A percentile compares a stretch with the other conserved stretches of the same genome.
Conservation (phyloP, 257 asterid genomes). For the Solanum piurae region DNA sequence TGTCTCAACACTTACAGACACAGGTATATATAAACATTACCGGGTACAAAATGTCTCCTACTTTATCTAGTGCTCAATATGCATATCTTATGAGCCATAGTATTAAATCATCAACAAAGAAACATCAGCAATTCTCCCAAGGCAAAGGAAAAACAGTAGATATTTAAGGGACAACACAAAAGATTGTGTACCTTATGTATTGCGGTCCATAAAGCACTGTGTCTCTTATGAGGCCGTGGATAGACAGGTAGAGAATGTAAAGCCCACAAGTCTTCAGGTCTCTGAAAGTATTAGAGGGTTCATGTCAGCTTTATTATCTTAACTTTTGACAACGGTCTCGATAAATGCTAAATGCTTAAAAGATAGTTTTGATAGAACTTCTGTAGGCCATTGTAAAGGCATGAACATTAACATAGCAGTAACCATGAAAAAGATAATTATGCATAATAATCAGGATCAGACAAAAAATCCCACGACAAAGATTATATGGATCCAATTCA, state of each 20-base stretch:
- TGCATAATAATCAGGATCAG: background rate
- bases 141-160: background rate
- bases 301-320: conserved; percentile 19
- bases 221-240: conserved; percentile 78
- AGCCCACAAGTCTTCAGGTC: conserved; percentile 92
- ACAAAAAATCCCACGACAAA: background rate
- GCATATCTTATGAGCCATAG: background rate
- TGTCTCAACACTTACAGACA: background rate
- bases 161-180: background rate
- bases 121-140: background rate
- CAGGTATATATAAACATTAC: background rate
- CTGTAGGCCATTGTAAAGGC: background rate
- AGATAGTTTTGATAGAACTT: background rate
- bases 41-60: background rate
- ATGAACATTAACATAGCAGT: background rate
- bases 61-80: background rate
- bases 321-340: conserved; percentile 3
- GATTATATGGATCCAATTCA: conserved; percentile 6
- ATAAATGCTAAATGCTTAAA: background rate
- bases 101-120: background rate
- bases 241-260: conserved; percentile 73
- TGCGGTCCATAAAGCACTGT: conserved; percentile 55
- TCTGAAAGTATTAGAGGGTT: conserved; percentile 39
- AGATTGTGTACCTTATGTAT: conserved; percentile 56
- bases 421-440: background rate